A percentile compares a stretch with the other conserved stretches of the same genome.
These are phyloP conservation scores for Mycogone perniciosa DNA, from an alignment of 2,329 filamentous ascomycete genomes.

Conservation along the genomic window DNA sequence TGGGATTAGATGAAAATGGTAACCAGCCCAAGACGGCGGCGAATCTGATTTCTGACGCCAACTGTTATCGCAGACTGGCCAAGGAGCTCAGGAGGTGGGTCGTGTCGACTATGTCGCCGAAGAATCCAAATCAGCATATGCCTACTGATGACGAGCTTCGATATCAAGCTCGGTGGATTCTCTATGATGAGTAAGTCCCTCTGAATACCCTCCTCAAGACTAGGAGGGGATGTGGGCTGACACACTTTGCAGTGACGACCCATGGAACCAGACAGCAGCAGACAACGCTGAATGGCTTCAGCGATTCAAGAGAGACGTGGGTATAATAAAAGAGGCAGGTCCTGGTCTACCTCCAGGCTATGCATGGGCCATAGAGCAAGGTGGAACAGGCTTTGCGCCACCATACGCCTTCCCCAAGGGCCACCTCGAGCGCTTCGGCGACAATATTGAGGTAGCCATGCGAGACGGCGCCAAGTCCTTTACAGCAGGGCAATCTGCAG, in stretches of 20 bases:
- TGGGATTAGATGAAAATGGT: background rate
- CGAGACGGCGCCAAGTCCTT: conserved; percentile 34
- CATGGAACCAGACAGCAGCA: conserved; percentile 13
- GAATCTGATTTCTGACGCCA: conserved; percentile 52
- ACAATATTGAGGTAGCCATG: conserved; percentile 28
- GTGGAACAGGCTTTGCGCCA: conserved; percentile 50
- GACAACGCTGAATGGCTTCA: conserved; percentile 55
- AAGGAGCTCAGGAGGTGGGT: conserved; percentile 49
- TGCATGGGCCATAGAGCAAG: conserved; percentile 43
- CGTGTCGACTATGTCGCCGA: conserved; percentile 47
- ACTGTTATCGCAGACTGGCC: conserved; percentile 52
- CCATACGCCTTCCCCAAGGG: conserved; percentile 45
- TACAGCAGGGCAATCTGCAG: conserved; percentile 37
- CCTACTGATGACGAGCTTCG: conserved; percentile 57
- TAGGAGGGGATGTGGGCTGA: conserved; percentile 38
- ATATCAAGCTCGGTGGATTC: conserved; percentile 56
- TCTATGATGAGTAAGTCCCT: conserved; percentile 53
- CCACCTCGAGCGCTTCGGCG: conserved; percentile 29
- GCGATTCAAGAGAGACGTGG: conserved; percentile 54
- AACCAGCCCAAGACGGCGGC: conserved; percentile 19
- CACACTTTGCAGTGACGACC: conserved; percentile 44
- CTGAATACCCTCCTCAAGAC: background rate
- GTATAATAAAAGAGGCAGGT: conserved; percentile 43
- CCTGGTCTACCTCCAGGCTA: conserved; percentile 41
- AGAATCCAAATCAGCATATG: conserved; percentile 54